Evolutionary conservation across 2,329 filamentous ascomycete species (phyloP).

Genomic region (Metarhizium album): DNA sequence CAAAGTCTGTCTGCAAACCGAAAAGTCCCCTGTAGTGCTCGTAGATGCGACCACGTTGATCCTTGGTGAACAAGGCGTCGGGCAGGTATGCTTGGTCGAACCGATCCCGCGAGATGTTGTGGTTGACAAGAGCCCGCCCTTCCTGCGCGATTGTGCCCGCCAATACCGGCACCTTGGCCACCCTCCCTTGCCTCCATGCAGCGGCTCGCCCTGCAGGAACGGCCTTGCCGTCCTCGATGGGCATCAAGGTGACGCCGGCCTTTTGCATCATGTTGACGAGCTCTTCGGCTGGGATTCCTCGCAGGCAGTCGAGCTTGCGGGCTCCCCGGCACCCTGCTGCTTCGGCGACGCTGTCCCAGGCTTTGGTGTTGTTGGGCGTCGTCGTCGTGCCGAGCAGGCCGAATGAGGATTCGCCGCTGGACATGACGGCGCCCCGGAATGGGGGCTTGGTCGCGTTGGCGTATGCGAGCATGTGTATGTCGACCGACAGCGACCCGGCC

Average conservation of each 20-base stretch:
- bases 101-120: slow-evolving; percentile 10
- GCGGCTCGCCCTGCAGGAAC: slow-evolving; percentile 8
- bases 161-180: slow-evolving; percentile 14
- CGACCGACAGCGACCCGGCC: slow-evolving; percentile 21
- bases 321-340: no score
- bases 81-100: slow-evolving; percentile 13
- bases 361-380: no score
- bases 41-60: slow-evolving; percentile 9
- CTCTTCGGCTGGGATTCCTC: not conserved
- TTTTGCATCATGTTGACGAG: slow-evolving; percentile 11
- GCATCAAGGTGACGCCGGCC: not conserved
- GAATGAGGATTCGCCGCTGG: slow-evolving; percentile 19
- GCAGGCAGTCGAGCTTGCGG: no score
- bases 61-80: slow-evolving; percentile 5
- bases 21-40: slow-evolving; percentile 10
- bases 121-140: slow-evolving; percentile 13
- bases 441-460: slow-evolving; percentile 7
- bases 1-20: slow-evolving; percentile 12
- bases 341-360: no score
- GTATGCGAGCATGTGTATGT: slow-evolving; percentile 15
- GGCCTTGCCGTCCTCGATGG: not conserved
- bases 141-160: slow-evolving; percentile 16
- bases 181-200: slow-evolving; percentile 12
- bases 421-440: slow-evolving; percentile 17
- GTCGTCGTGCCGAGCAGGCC: slow-evolving; percentile 6